These are phyloP conservation scores for Fusarium transvaalense DNA, from an alignment of 2,329 filamentous ascomycete genomes.

Conservation along the genomic window DNA sequence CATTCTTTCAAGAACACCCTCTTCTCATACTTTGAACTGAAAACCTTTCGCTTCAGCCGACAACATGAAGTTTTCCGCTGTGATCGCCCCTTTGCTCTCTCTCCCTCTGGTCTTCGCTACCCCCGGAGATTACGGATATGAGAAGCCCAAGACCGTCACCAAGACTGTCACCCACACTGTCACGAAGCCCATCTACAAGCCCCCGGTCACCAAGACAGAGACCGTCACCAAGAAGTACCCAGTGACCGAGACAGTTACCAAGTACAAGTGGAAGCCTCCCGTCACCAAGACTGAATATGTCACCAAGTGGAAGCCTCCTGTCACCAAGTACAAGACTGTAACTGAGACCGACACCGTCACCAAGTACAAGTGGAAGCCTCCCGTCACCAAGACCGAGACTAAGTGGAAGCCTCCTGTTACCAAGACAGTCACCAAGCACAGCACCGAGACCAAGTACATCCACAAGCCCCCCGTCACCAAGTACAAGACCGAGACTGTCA, in stretches of 20 bases:
- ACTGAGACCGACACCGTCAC: conserved; percentile 13
- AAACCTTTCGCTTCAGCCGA: conserved; percentile 17
- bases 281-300: conserved; percentile 26
- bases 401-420: conserved; percentile 23
- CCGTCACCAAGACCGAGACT: conserved; percentile 26
- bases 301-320: conserved; percentile 25
- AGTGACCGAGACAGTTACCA: conserved; percentile 24
- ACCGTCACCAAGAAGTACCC: conserved; percentile 28
- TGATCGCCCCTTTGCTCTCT: conserved; percentile 26
- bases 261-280: conserved; percentile 25
- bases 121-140: conserved; percentile 13
- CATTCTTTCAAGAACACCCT: conserved; percentile 12
- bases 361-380: conserved; percentile 11
- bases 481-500: conserved; percentile 12
- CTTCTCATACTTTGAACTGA: neutral
- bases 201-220: conserved; percentile 32
- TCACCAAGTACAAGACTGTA: conserved; percentile 19
- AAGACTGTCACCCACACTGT: conserved; percentile 30
- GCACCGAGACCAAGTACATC: conserved; percentile 13
- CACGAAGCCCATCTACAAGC: conserved; percentile 31
- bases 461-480: conserved; percentile 26
- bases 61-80: conserved; percentile 34
- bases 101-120: conserved; percentile 24
- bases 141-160: conserved; percentile 34
- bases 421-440: conserved; percentile 13